These are phyloP conservation scores for Saccharomycopsis malanga DNA, from an alignment of 805 yeast genomes.

Conservation along the genomic window DNA sequence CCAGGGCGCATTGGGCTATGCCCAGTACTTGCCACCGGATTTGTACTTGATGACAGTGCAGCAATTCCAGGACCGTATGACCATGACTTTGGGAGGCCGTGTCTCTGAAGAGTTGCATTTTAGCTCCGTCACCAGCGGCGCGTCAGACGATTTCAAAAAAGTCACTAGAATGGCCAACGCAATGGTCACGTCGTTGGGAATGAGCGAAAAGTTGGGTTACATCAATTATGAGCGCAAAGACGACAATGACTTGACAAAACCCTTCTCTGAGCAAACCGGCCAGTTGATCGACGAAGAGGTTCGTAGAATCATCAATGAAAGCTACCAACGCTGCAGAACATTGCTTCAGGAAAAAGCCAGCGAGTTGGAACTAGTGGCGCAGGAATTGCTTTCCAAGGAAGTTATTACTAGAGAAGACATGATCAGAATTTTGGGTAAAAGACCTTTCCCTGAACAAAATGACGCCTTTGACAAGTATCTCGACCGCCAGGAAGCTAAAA, in stretches of 20 bases:
- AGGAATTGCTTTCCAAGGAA: constrained; percentile 78
- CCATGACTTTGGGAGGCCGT: constrained; percentile 96
- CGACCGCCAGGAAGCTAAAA: constrained; percentile 28
- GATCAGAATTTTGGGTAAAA: constrained; percentile 79
- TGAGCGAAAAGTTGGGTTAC: constrained; percentile 84
- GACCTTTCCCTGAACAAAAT: constrained; percentile 86
- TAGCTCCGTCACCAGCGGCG: constrained; percentile 90
- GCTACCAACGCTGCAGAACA: constrained; percentile 63
- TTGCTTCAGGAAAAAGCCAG: constrained; percentile 62
- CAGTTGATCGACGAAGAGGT: constrained; percentile 77
- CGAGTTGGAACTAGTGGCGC: constrained; percentile 81
- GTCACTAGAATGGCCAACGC: constrained; percentile 89
- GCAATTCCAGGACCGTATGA: constrained; percentile 84
- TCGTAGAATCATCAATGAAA: constrained; percentile 65
- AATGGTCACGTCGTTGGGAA: constrained; percentile 90
- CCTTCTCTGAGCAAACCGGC: constrained; percentile 85
- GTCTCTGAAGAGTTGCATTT: constrained; percentile 94
- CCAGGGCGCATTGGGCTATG: constrained; percentile 94
- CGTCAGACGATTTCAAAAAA: constrained; percentile 92
- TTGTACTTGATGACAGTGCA: constrained; percentile 67
- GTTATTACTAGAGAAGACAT: constrained; percentile 91
- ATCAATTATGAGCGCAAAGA: constrained; percentile 62
- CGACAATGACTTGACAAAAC: constrained; percentile 67
- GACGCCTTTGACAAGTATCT: constrained; percentile 83
- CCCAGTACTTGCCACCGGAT: constrained; percentile 94